Evolutionary conservation across 148 eudicot genomes (phyloP), one percentile per base, ranked within the genome.

Genomic region (Chenopodium berlandieri): DNA sequence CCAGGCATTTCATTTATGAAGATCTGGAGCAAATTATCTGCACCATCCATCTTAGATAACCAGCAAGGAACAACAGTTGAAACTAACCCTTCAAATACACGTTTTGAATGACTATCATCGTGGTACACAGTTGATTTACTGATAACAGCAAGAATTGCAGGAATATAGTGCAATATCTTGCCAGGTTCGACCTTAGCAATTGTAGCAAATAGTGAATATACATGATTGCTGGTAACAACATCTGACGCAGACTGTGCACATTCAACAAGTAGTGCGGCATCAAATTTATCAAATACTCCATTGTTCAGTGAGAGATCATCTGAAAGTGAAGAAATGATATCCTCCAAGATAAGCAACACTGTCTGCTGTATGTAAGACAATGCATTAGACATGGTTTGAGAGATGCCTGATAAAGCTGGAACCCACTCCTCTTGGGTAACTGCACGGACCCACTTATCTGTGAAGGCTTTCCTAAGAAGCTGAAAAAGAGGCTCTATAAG

Each of bases 191-290:
- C 88, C 86, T 90, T 92, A 63, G 97, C 87, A 78, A 91, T 79
- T 30, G 95, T 85, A 73, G 98, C 84, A 77, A 96, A 88, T 73
- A 96, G 84, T 63, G 97, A 92, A 81, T 90, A 92, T 0, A 90
- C 88, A 63, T 94, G 97, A 83, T 92, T 96, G 83, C 94, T 87
- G 77, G 91, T 94, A n/a, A 83, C 78, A 50, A 83, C 84, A 80
- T 95, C 93, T 62, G 86, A 90, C 77, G 92, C 52, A 56, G 91
- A 84, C 40, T 89, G 97, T 31, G 98, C 98, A 89, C 92, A 94
- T 46, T 88, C 84, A 73, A 96, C 91, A 81, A 95, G 84, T 77
- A 94, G 63, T 37, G 86, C 82, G 86, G 93, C 78, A 82, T 92
- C 94, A 86, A 90, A 79, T 27, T 82, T 79, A 70, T 81, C 81